Percentiles rank a stretch among this genome's conserved stretches.
Conservation (phyloP, 169 alveolate species). For the Blepharisma undulans region DNA sequence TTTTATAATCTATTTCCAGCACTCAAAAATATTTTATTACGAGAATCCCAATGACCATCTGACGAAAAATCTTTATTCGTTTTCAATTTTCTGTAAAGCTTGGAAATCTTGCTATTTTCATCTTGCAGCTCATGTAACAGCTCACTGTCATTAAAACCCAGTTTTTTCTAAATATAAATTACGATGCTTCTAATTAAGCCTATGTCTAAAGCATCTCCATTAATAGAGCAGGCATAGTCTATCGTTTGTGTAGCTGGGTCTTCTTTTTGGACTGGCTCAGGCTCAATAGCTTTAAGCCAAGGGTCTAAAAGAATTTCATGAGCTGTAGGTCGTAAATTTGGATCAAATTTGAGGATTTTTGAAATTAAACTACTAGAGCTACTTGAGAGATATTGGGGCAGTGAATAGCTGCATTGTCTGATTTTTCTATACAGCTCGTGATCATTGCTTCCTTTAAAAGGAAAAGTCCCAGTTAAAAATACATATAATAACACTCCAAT, state of each 20-base stretch:
- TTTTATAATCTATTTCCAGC: not conserved
- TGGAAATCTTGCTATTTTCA: not conserved
- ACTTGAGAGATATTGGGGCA: slow-evolving; percentile 40
- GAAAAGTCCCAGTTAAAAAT: slow-evolving; percentile 71
- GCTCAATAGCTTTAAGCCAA: not conserved
- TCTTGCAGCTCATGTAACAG: not conserved
- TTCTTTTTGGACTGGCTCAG: not conserved
- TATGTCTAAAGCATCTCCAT: not conserved
- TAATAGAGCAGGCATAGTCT: not conserved
- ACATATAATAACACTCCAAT: slow-evolving; percentile 71
- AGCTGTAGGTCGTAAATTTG: slow-evolving; percentile 19
- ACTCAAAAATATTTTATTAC: not conserved
- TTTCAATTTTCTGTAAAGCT: not conserved
- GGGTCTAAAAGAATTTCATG: slow-evolving; percentile 14
- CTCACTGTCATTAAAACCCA: slow-evolving; percentile 10
- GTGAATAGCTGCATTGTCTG: slow-evolving; percentile 41
- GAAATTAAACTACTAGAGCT: slow-evolving; percentile 30
- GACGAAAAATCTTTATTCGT: not conserved
- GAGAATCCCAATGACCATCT: not conserved
- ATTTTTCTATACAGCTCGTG: slow-evolving; percentile 66
- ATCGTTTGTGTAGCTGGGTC: not conserved
- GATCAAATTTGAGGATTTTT: slow-evolving; percentile 31
- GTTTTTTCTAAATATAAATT: not conserved
- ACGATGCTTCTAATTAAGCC: not conserved
- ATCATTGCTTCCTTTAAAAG: slow-evolving; percentile 66